These are phyloP conservation scores for Chiua virens DNA, from an alignment of 768 basidiomycete genomes.

Conservation along the genomic window DNA sequence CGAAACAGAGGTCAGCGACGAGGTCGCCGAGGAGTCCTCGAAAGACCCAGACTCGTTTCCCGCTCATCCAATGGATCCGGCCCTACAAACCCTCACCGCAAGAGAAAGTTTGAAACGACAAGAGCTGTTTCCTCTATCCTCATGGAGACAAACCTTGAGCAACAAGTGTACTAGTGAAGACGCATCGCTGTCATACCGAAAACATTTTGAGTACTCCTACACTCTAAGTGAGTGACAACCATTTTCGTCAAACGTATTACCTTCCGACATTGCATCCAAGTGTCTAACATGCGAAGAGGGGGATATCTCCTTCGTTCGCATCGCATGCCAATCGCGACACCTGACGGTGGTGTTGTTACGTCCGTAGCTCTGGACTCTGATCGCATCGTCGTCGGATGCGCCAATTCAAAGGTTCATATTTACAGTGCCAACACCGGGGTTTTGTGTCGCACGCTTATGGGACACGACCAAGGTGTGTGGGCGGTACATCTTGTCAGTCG, in stretches of 20 bases:
- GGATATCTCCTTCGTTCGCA: conserved; percentile 71
- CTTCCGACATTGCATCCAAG: conserved; percentile 36
- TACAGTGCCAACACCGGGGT: conserved; percentile 81
- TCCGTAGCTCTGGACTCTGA: conserved; percentile 80
- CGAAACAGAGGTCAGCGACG: conserved; percentile 27
- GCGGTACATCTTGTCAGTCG: conserved; percentile 75
- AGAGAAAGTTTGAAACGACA: conserved; percentile 30
- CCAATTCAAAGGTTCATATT: conserved; percentile 80
- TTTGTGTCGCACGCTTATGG: conserved; percentile 72
- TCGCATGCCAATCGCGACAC: conserved; percentile 42
- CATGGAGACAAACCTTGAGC: conserved; percentile 22
- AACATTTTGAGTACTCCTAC: conserved; percentile 72
- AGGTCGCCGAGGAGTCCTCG: conserved; percentile 32
- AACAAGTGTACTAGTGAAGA: conserved; percentile 1
- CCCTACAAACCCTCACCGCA: conserved; percentile 39
- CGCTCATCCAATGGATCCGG: conserved; percentile 39
- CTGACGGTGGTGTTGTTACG: conserved; percentile 72
- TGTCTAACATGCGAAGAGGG: conserved; percentile 78
- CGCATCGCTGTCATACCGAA: conserved; percentile 49
- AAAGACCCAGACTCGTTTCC: conserved; percentile 36
- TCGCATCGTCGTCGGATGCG: conserved; percentile 87
- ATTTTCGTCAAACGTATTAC: background rate
- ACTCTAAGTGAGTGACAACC: conserved; percentile 54
- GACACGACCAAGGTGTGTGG: conserved; percentile 93
- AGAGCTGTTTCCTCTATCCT: conserved; percentile 22